Evolutionary conservation across 73 alveolate species (phyloP).

Genomic region (Urostyla sp.): DNA sequence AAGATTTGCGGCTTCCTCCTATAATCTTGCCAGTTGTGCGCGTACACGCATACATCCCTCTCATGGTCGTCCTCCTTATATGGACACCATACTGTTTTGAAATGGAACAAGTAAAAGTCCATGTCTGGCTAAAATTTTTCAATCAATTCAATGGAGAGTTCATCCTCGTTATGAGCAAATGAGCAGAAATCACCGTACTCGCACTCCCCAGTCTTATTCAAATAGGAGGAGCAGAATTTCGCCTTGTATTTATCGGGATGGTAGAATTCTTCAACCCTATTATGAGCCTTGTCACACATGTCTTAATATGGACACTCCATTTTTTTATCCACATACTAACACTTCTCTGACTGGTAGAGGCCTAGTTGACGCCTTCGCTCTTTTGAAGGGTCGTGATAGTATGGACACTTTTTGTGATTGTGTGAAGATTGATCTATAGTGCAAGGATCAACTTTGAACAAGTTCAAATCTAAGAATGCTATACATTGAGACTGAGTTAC

Average conservation of each 20-base stretch:
- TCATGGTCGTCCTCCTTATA: slow-evolving; percentile 87
- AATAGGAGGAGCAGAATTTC: slow-evolving; percentile 73
- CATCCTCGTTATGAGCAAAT: slow-evolving; percentile 78
- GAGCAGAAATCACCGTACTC: slow-evolving; percentile 86
- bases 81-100: slow-evolving; percentile 98
- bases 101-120: slow-evolving; percentile 87
- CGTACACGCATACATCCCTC: slow-evolving; percentile 94
- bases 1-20: slow-evolving; percentile 85
- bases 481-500: slow-evolving; percentile 5
- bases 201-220: slow-evolving; percentile 60
- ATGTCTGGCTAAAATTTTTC: slow-evolving; percentile 78
- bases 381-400: slow-evolving; percentile 67
- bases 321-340: slow-evolving; percentile 38
- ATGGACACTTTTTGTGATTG: slow-evolving; percentile 73
- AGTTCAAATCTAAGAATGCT: slow-evolving; percentile 22
- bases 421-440: slow-evolving; percentile 33
- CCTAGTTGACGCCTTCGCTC: slow-evolving; percentile 80
- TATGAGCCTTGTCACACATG: slow-evolving; percentile 72
- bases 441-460: slow-evolving; percentile 10
- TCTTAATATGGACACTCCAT: slow-evolving; percentile 71
- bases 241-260: slow-evolving; percentile 81
- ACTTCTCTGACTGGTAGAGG: slow-evolving; percentile 38
- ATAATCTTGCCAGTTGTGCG: slow-evolving; percentile 93
- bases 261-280: slow-evolving; percentile 77
- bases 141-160: slow-evolving; percentile 66